These are phyloP conservation scores for Paecilomyces formosus DNA, from an alignment of 2,329 filamentous ascomycete species.

Conservation along the genomic window DNA sequence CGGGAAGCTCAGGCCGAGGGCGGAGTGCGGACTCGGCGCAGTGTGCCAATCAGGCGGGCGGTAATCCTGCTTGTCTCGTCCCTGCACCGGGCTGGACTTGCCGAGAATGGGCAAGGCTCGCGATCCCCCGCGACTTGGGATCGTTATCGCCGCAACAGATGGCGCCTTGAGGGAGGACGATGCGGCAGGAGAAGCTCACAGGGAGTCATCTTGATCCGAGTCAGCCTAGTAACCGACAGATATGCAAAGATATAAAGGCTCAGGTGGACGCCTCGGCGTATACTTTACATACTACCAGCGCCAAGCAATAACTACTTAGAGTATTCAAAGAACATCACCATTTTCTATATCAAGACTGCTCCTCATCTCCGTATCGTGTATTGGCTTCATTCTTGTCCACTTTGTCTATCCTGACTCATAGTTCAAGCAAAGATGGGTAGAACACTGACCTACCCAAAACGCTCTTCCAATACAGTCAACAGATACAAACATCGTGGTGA, in stretches of 20 bases:
- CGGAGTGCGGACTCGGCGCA: background rate
- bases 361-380: background rate
- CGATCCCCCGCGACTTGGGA: background rate
- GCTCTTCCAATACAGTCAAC: constrained; percentile 58
- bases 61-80: background rate
- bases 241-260: background rate
- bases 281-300: background rate
- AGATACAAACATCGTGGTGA: constrained; percentile 58
- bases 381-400: background rate
- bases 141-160: background rate
- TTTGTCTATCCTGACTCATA: background rate
- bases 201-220: background rate
- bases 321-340: background rate
- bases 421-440: constrained; percentile 26
- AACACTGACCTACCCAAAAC: constrained; percentile 53
- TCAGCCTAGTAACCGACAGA: background rate
- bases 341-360: background rate
- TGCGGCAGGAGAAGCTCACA: background rate
- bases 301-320: background rate
- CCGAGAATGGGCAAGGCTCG: background rate
- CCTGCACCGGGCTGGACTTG: background rate
- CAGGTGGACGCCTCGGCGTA: background rate
- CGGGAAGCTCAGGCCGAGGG: background rate
- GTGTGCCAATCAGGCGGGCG: background rate
- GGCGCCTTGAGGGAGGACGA: background rate